These are phyloP conservation scores for Geotrichum histeridarum DNA, from an alignment of 1,139 yeast species.

Conservation along the genomic window DNA sequence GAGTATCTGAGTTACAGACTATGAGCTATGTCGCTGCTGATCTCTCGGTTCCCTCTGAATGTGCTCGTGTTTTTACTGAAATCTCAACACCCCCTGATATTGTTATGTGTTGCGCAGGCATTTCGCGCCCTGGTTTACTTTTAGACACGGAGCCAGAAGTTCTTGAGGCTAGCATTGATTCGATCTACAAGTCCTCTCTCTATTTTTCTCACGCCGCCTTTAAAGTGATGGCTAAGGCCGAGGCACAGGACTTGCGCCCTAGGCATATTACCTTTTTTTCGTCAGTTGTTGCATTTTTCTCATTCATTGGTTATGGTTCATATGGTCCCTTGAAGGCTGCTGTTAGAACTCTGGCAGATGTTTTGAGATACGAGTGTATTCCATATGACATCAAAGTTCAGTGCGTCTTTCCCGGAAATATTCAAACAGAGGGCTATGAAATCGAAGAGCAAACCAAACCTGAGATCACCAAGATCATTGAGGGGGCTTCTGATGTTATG, in stretches of 20 bases:
- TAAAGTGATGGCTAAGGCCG: slow-evolving; percentile 41
- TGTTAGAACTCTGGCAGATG: slow-evolving; percentile 63
- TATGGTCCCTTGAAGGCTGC: slow-evolving; percentile 91
- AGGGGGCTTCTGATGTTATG: slow-evolving; percentile 76
- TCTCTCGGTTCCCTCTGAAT: slow-evolving; percentile 50
- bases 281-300: slow-evolving; percentile 75
- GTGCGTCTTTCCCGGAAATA: slow-evolving; percentile 81
- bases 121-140: slow-evolving; percentile 74
- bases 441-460: slow-evolving; percentile 86
- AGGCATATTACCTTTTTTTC: slow-evolving; percentile 73
- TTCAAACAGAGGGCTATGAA: slow-evolving; percentile 78
- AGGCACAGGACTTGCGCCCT: slow-evolving; percentile 17
- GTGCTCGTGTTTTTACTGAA: slow-evolving; percentile 43
- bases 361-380: slow-evolving; percentile 74
- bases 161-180: slow-evolving; percentile 54
- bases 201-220: slow-evolving; percentile 59
- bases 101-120: slow-evolving; percentile 83
- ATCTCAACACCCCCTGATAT: slow-evolving; percentile 52
- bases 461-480: slow-evolving; percentile 69
- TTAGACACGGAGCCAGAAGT: slow-evolving; percentile 58
- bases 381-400: slow-evolving; percentile 54
- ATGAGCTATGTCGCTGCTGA: slow-evolving; percentile 59
- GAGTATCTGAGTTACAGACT: slow-evolving; percentile 33
- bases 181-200: slow-evolving; percentile 70
- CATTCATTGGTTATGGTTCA: slow-evolving; percentile 85